Conservation (phyloP, 306 rosid genomes). For the Lupinus albus region DNA sequence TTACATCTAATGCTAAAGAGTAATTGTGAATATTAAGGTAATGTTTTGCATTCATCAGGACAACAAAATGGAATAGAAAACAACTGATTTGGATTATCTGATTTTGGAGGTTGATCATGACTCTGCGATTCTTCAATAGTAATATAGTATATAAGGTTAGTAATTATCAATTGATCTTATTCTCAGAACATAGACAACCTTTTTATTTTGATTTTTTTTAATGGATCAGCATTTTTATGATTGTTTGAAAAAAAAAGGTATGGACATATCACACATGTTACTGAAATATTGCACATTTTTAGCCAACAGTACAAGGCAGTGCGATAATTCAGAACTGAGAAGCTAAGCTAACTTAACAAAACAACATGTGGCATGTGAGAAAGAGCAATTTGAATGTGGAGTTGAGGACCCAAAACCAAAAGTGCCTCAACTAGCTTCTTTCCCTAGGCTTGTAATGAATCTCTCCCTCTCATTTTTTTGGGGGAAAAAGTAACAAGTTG, state of each 20-base stretch:
- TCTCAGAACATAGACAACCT: background rate
- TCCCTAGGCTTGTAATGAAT: background rate
- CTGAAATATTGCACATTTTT: background rate
- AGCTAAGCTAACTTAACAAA: too few relatives aligned
- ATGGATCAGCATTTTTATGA: background rate
- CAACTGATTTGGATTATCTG: too few relatives aligned
- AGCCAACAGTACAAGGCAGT: background rate
- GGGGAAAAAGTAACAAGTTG: background rate
- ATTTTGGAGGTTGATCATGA: too few relatives aligned
- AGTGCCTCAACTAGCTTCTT: background rate
- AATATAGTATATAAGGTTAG: too few relatives aligned
- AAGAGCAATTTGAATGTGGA: background rate
- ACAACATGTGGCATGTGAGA: background rate
- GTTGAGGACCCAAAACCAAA: background rate
- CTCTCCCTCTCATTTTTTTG: background rate
- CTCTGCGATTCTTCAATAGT: too few relatives aligned
- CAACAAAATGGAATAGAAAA: too few relatives aligned
- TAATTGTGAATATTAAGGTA: background rate
- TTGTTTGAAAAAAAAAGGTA: background rate
- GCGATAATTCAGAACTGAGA: constrained; percentile 12
- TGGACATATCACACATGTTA: background rate
- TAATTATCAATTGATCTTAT: too few relatives aligned
- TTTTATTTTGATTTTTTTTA: background rate
- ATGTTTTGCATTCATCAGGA: too few relatives aligned
- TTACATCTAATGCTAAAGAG: constrained; percentile 45